Percentiles rank a stretch among this genome's conserved stretches.
Evolutionary conservation across 176 grass and related monocot genomes (phyloP).

Genomic region (Tuctoria greenei): DNA sequence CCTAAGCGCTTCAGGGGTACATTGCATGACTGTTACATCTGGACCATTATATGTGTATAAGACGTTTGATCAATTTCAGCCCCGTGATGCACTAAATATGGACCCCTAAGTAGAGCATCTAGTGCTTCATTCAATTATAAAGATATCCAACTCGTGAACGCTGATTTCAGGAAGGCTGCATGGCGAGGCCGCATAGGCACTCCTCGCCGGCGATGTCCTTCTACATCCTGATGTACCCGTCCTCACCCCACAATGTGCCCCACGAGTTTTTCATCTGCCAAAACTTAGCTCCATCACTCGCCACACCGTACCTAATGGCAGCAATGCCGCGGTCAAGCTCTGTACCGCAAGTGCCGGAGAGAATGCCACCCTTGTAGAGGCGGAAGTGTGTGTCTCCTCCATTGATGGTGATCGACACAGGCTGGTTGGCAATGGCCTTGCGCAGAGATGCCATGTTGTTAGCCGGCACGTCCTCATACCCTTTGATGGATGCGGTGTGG

Average conservation of each 20-base stretch:
- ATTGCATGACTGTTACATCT: too few species aligned
- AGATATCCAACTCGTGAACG: neutral
- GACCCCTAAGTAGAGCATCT: too few species aligned
- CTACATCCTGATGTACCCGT: constrained; percentile 37
- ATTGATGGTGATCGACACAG: constrained; percentile 41
- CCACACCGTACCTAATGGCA: constrained; percentile 37
- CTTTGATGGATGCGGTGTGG: constrained; percentile 27
- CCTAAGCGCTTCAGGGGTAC: too few species aligned
- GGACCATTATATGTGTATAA: too few species aligned
- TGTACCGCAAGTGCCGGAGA: constrained; percentile 38
- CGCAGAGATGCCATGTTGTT: constrained; percentile 37
- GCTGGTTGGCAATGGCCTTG: constrained; percentile 44
- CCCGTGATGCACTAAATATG: too few species aligned
- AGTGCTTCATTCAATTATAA: too few species aligned
- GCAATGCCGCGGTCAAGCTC: constrained; percentile 47
- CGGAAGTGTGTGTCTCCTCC: constrained; percentile 21
- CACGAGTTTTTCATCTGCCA: constrained; percentile 52
- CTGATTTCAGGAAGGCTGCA: constrained; percentile 34
- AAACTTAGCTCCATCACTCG: constrained; percentile 44
- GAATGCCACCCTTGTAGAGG: constrained; percentile 42
- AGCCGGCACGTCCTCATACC: constrained; percentile 43
- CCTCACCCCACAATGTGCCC: constrained; percentile 37
- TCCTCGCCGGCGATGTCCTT: constrained; percentile 28
- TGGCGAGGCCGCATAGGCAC: constrained; percentile 39
- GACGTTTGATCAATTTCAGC: too few species aligned